Evolutionary conservation across 768 basidiomycete species (phyloP).

Genomic region (Leccinum barrowsii): DNA sequence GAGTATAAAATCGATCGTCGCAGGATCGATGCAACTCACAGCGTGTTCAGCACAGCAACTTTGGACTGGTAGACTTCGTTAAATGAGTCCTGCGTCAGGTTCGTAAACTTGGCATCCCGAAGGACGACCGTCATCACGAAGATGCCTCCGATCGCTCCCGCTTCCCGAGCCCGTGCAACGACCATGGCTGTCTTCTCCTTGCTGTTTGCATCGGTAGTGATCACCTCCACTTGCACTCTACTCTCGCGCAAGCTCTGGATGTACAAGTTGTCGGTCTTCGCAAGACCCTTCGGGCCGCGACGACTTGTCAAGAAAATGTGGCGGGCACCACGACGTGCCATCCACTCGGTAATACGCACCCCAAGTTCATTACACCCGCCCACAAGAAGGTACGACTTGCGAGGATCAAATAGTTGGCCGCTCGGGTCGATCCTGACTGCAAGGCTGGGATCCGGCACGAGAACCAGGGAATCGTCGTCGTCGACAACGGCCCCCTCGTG

Average conservation of each 20-base stretch:
- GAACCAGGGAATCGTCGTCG: constrained; percentile 13
- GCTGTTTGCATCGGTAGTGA: constrained; percentile 27
- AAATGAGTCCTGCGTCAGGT: constrained; percentile 32
- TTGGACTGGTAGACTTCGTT: constrained; percentile 23
- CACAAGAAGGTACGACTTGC: constrained; percentile 22
- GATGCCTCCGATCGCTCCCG: constrained; percentile 29
- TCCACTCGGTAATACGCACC: constrained; percentile 32
- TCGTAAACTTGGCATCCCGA: constrained; percentile 31
- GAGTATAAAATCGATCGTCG: constrained; percentile 29
- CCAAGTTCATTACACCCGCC: constrained; percentile 23
- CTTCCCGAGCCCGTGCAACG: constrained; percentile 19
- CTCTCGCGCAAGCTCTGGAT: constrained; percentile 22
- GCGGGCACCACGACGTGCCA: constrained; percentile 31
- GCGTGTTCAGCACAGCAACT: constrained; percentile 17
- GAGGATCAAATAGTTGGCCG: constrained; percentile 29
- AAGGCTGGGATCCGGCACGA: constrained; percentile 11
- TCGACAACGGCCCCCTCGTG: constrained; percentile 3
- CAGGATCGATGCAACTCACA: constrained; percentile 15
- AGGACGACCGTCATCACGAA: constrained; percentile 36
- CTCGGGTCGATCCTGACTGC: constrained; percentile 22
- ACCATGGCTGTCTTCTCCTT: constrained; percentile 22
- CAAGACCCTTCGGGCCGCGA: constrained; percentile 17
- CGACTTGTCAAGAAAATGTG: constrained; percentile 31
- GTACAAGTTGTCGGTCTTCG: constrained; percentile 26
- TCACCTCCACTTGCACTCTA: constrained; percentile 25